Base-by-base conservation (phyloP, 2,329 filamentous ascomycete genomes). In the Aspergillus arachidicola region DNA sequence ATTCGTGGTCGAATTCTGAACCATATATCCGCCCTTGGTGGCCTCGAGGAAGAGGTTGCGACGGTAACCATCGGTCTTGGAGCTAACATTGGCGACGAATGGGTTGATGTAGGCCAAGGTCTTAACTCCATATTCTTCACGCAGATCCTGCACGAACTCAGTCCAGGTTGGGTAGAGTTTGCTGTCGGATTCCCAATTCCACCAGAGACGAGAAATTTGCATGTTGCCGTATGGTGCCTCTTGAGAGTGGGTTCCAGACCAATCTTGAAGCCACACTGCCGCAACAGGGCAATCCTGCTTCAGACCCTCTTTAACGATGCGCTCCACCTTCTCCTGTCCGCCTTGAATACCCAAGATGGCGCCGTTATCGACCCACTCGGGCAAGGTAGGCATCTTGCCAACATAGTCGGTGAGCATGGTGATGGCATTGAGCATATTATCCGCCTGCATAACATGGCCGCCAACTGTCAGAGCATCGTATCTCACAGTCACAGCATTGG, bases 131-230 rank as follows among this genome's bases (percentile, higher is more conserved):
- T 41, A 41, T 10, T 41, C 38, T 4, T 41, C 69, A 1, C 72
- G 71, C 6, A 78, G 64, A 28, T 69, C 57, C 57, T 77, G 75
- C 6, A 78, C 76, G 57, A 77, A 78, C 6, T 74, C 59, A n/a
- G 65, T 65, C 76, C 75, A 78, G 1, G 66, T 71, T 0, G 76
- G 76, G 59, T 78, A 79, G 1, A 78, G 70, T 6, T 65, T 59
- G 11, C 67, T 65, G 58, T 79, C 76, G 21, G 72, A 68, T 62
- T 79, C 76, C 76, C 76, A 78, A 60, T 79, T 79, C 76, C 76
- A 79, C 76, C 76, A 78, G 3, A 79, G 70, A 34, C 76, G 70
- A 19, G 73, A 75, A 41, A 79, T 71, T 58, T 75, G 75, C 34
- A 72, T 61, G 48, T 71, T 69, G 60, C 71, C 66, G 57, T 74